Base-by-base conservation (phyloP, 345 rosid species). In the Hibiscus mutabilis region DNA sequence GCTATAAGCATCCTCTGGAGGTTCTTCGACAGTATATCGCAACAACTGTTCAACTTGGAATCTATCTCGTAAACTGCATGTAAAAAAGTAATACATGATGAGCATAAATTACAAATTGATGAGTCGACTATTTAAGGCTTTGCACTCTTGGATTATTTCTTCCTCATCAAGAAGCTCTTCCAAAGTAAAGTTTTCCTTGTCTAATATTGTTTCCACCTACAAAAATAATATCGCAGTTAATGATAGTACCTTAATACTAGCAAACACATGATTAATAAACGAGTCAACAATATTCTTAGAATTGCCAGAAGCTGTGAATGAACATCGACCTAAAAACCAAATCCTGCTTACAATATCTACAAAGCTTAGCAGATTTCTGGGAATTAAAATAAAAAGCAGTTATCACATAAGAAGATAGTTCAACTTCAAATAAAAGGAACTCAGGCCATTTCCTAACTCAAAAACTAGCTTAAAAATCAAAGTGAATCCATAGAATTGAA, bases 81-180 rank as follows among this genome's bases (percentile, higher is more conserved):
- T n/a, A n/a, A n/a, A 77, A 84, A 56, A 70, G 15, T 44, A 67
- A 76, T n/a, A n/a, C n/a, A n/a, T n/a, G n/a, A 66, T 76, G 61
- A 66, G 78, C 24, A 62, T 61, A 70, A 69, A 60, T 82, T 91
- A 96, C 99, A 92, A 96, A 68, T 91, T 89, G 19, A 96, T 92
- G 37, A 96, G 98, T 27, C 99, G 97, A 71, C 92, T 89, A 80
- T 96, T 96, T 75, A 96, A 82, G 58, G 92, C 98, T 84, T 92
- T 96, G 98, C 99, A 96, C 77, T 96, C 99, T 84, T 96, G 99
- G 71, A 96, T 92, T 78, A 92, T 89, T 78, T 96, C 99, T 88
- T 96, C 99, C 85, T 96, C 99, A 37, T 96, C 98, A 75, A 96
- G 81, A 80, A 96, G 97, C 89, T 92, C 98, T 70, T 91, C 99